These are phyloP conservation scores for Zygoascus sp. DNA, from an alignment of 1,139 yeast genomes.

Conservation along the genomic window DNA sequence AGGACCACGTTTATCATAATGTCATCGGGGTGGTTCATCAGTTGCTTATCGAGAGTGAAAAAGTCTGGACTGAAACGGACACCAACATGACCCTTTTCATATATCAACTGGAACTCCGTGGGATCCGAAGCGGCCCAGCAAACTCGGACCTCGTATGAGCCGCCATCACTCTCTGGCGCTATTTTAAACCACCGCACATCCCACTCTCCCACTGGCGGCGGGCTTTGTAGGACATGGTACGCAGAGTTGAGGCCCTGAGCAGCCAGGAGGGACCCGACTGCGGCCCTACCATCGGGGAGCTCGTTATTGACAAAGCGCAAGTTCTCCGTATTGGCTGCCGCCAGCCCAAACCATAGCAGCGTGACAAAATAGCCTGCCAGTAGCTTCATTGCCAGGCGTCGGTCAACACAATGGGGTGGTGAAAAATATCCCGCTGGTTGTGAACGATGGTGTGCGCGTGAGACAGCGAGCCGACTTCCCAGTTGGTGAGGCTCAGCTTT, in stretches of 20 bases:
- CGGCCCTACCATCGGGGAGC: not conserved
- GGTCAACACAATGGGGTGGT: not conserved
- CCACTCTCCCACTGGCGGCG: slow-evolving; percentile 3
- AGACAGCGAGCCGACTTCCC: not conserved
- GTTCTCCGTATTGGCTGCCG: slow-evolving; percentile 13
- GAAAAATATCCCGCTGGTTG: too few relatives aligned
- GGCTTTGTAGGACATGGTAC: not conserved
- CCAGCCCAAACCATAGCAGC: not conserved
- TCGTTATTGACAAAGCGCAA: slow-evolving; percentile 10
- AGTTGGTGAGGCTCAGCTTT: not conserved
- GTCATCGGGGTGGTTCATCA: slow-evolving; percentile 21
- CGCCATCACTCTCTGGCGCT: slow-evolving; percentile 1
- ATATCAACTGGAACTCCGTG: slow-evolving; percentile 27
- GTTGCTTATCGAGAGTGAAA: slow-evolving; percentile 18
- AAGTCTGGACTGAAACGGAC: slow-evolving; percentile 20
- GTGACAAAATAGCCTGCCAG: not conserved
- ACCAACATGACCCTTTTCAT: slow-evolving; percentile 18
- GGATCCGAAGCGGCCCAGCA: slow-evolving; percentile 39
- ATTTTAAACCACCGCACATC: slow-evolving; percentile 10
- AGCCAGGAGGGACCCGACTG: not conserved
- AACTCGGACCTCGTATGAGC: slow-evolving; percentile 30
- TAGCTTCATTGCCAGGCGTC: not conserved
- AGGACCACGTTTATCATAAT: slow-evolving; percentile 26
- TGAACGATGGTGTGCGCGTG: not conserved
- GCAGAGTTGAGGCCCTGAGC: not conserved